A percentile compares a stretch with the other conserved stretches of the same genome.
Conservation (phyloP, 805 yeast genomes). For the Candida silvicultrix region DNA sequence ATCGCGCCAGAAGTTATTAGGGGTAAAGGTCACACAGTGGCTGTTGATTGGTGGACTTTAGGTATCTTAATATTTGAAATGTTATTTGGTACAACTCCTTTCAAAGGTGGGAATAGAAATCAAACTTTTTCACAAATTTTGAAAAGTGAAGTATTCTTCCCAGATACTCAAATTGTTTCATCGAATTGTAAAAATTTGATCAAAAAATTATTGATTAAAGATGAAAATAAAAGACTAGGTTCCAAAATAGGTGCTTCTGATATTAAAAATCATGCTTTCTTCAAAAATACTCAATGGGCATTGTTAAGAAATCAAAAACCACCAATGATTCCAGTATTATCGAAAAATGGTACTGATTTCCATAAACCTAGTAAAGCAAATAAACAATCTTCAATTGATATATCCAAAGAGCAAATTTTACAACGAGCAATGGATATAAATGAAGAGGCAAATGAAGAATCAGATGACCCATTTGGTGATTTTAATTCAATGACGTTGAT, state of each 20-base stretch:
- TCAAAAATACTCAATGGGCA: conserved; percentile 94
- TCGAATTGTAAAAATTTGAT: conserved; percentile 75
- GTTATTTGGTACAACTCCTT: conserved; percentile 95
- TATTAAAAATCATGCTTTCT: conserved; percentile 84
- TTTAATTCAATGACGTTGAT: conserved; percentile 84
- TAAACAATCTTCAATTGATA: conserved; percentile 19
- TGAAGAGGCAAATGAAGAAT: conserved; percentile 23
- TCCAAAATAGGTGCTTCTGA: conserved; percentile 94
- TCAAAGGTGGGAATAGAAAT: conserved; percentile 85
- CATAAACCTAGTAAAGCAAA: conserved; percentile 22
- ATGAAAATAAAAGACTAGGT: conserved; percentile 84
- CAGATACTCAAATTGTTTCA: conserved; percentile 60
- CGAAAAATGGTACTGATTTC: conserved; percentile 46
- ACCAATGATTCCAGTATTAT: conserved; percentile 87
- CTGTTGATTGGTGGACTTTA: conserved; percentile 99
- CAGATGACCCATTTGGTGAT: conserved; percentile 73
- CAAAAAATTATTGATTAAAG: conserved; percentile 77
- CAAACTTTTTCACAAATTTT: conserved; percentile 84
- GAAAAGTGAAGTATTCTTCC: conserved; percentile 77
- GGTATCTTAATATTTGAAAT: conserved; percentile 92
- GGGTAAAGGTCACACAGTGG: conserved; percentile 96
- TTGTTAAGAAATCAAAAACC: conserved; percentile 87
- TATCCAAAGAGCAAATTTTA: conserved; percentile 22
- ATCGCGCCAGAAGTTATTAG: conserved; percentile 97
- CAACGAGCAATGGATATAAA: conserved; percentile 4